A percentile compares a stretch with the other conserved stretches of the same genome.
These are phyloP conservation scores for Tricholoma terreum DNA, from an alignment of 768 basidiomycete species.

Conservation along the genomic window DNA sequence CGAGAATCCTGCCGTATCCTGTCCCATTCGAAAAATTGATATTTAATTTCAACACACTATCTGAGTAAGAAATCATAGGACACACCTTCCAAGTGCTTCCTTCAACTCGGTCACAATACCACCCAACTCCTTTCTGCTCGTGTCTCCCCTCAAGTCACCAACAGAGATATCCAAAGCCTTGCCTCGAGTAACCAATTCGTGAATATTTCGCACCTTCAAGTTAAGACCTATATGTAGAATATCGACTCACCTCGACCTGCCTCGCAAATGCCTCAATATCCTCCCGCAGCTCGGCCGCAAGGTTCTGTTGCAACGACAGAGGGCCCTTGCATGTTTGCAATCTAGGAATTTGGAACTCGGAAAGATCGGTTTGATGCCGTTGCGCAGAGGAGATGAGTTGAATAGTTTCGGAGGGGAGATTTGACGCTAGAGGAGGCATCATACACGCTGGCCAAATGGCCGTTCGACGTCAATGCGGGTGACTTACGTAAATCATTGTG, in stretches of 20 bases:
- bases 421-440: slow-evolving; percentile 65
- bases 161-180: slow-evolving; percentile 68
- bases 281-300: slow-evolving; percentile 72
- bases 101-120: slow-evolving; percentile 48
- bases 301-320: slow-evolving; percentile 63
- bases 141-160: slow-evolving; percentile 67
- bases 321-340: slow-evolving; percentile 69
- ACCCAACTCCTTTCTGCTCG: slow-evolving; percentile 45
- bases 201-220: too few relatives aligned
- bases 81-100: slow-evolving; percentile 49
- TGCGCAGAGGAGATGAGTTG: slow-evolving; percentile 49
- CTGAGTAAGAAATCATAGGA: too few relatives aligned
- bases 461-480: neutral
- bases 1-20: slow-evolving; percentile 66
- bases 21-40: neutral
- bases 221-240: neutral
- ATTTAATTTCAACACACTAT: too few relatives aligned
- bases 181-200: slow-evolving; percentile 7
- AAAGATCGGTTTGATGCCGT: slow-evolving; percentile 60
- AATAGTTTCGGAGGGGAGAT: slow-evolving; percentile 49
- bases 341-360: slow-evolving; percentile 71
- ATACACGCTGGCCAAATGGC: too few relatives aligned
- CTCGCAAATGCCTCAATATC: slow-evolving; percentile 62
- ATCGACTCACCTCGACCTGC: slow-evolving; percentile 63
- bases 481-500: too few relatives aligned